Conservation (phyloP, 2,329 filamentous ascomycete species). For the Colletotrichum lini region DNA sequence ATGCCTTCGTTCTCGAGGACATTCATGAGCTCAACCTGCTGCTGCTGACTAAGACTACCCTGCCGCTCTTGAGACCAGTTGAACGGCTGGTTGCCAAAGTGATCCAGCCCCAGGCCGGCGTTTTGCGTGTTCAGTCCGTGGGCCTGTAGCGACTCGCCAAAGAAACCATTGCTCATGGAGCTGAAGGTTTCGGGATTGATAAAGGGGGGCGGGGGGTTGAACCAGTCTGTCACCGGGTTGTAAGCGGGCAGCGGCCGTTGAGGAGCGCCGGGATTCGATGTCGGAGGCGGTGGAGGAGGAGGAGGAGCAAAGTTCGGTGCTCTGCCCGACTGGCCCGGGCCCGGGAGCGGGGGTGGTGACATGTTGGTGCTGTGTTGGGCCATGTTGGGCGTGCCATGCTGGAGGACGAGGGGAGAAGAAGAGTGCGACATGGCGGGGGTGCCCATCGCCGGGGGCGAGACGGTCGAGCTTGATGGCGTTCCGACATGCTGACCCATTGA, state of each 20-base stretch:
- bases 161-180: constrained; percentile 58
- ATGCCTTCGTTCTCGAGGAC: constrained; percentile 80
- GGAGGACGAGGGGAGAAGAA: constrained; percentile 49
- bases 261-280: constrained; percentile 47
- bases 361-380: constrained; percentile 47
- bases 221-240: constrained; percentile 64
- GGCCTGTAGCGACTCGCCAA: constrained; percentile 52
- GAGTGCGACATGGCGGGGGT: constrained; percentile 48
- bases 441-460: constrained; percentile 35
- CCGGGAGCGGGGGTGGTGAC: constrained; percentile 48
- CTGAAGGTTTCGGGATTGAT: constrained; percentile 67
- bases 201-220: constrained; percentile 66
- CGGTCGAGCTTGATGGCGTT: constrained; percentile 32
- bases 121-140: constrained; percentile 36
- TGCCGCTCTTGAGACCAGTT: constrained; percentile 65
- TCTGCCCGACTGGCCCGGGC: constrained; percentile 44
- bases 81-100: constrained; percentile 46
- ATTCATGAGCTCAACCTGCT: constrained; percentile 87
- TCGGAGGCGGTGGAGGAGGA: constrained; percentile 56
- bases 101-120: constrained; percentile 50
- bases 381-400: constrained; percentile 29
- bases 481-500: constrained; percentile 51
- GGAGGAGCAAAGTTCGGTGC: constrained; percentile 58
- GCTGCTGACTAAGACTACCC: constrained; percentile 82
- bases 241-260: constrained; percentile 61